Percentiles rank a stretch among this genome's conserved stretches.
Conservation (phyloP, 2,329 filamentous ascomycete species). For the Ascochyta lentis region DNA sequence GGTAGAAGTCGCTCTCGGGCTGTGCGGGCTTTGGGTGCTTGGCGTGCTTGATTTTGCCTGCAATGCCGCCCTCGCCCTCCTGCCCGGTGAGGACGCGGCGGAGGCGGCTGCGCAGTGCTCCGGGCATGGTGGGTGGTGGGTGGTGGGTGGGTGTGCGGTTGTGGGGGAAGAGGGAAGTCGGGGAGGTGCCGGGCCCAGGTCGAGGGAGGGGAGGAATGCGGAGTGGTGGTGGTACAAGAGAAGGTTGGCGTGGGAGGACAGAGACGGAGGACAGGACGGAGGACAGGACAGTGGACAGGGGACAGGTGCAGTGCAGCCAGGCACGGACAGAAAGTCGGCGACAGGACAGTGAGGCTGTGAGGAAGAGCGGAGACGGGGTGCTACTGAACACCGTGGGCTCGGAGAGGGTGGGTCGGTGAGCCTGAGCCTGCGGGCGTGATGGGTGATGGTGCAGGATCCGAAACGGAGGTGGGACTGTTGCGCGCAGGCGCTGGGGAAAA, state of each 20-base stretch:
- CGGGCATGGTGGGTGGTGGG: conserved; percentile 47
- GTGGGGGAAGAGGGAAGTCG: too few relatives aligned
- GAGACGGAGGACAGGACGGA: too few relatives aligned
- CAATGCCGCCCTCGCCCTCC: conserved; percentile 30
- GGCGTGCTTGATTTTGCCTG: conserved; percentile 34
- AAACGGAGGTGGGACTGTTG: conserved; percentile 14
- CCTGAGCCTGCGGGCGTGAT: conserved; percentile 9
- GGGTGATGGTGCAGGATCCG: conserved; percentile 12
- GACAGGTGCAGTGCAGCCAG: conserved; percentile 13
- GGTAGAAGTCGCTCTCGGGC: conserved; percentile 56
- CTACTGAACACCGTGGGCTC: conserved; percentile 9
- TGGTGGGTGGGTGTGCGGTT: neutral
- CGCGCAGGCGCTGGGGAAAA: conserved; percentile 11
- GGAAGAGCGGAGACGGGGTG: conserved; percentile 18
- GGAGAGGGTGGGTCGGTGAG: conserved; percentile 20
- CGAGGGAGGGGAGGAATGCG: neutral
- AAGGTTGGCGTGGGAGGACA: neutral
- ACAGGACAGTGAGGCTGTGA: conserved; percentile 30
- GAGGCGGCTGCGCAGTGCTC: conserved; percentile 53
- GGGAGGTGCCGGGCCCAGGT: too few relatives aligned
- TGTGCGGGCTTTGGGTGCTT: conserved; percentile 41
- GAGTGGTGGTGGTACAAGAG: conserved; percentile 2
- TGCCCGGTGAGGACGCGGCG: conserved; percentile 53
- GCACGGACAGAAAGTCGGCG: conserved; percentile 20
- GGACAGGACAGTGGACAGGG: neutral